A percentile compares a stretch with the other conserved stretches of the same genome.
These are phyloP conservation scores for Chrysophaeum taylorii DNA, from an alignment of 352 stramenopile genomes.

Conservation along the genomic window DNA sequence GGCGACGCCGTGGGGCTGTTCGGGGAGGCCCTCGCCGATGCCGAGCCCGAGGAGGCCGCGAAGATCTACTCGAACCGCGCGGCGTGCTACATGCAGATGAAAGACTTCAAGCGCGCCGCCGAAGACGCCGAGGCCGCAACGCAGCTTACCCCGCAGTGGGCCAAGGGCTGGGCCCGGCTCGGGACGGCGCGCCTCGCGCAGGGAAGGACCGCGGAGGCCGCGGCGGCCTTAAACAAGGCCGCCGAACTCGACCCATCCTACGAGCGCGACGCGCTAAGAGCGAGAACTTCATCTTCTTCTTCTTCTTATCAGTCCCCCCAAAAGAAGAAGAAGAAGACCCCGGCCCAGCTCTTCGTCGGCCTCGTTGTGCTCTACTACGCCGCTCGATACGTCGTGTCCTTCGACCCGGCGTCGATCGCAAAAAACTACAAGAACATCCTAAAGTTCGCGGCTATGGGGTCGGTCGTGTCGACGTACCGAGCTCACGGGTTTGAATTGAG, in stretches of 20 bases:
- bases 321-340: too few relatives aligned
- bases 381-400: background rate
- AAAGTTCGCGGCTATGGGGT: too few relatives aligned
- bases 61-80: slow-evolving; percentile 90
- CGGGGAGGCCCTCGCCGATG: too few relatives aligned
- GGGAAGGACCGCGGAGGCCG: background rate
- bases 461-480: too few relatives aligned
- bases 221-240: background rate
- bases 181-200: slow-evolving; percentile 80
- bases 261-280: too few relatives aligned
- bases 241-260: background rate
- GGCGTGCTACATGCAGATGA: slow-evolving; percentile 88
- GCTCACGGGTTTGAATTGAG: too few relatives aligned
- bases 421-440: too few relatives aligned
- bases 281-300: too few relatives aligned
- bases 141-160: slow-evolving; percentile 78
- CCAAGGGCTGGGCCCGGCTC: slow-evolving; percentile 94
- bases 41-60: too few relatives aligned
- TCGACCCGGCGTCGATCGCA: background rate
- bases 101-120: slow-evolving; percentile 76
- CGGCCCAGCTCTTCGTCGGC: background rate
- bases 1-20: too few relatives aligned
- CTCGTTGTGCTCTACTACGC: background rate
- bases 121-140: slow-evolving; percentile 93
- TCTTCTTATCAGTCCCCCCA: too few relatives aligned